Evolutionary conservation across 2,329 filamentous ascomycete genomes (phyloP).

Genomic region (Ophiocordyceps robertsii): DNA sequence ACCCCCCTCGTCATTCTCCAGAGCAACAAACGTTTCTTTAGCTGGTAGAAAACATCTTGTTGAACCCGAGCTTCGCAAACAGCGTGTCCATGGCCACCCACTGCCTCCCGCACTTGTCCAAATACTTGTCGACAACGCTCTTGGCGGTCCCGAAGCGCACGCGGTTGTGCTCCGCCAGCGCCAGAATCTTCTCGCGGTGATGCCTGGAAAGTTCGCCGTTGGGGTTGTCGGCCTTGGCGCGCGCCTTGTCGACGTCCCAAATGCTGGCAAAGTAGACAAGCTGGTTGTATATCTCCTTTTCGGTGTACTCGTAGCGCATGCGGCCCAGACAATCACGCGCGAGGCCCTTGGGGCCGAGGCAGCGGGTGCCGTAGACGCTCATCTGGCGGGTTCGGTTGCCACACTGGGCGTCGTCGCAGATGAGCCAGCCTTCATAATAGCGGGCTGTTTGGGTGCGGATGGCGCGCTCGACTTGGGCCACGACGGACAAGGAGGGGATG

Average conservation of each 20-base stretch:
- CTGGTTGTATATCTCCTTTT: conserved; percentile 92
- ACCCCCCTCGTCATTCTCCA: not conserved
- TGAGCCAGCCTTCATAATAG: conserved; percentile 88
- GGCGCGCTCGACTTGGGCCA: conserved; percentile 77
- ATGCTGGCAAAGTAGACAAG: conserved; percentile 73
- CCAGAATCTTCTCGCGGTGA: conserved; percentile 51
- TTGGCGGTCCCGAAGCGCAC: conserved; percentile 64
- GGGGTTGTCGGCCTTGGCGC: conserved; percentile 32
- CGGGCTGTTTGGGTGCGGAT: conserved; percentile 64
- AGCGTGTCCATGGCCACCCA: conserved; percentile 91
- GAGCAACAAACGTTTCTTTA: not conserved
- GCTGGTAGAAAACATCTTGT: conserved; percentile 9
- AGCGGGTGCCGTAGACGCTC: conserved; percentile 82
- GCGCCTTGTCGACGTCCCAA: conserved; percentile 82
- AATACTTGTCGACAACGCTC: conserved; percentile 65
- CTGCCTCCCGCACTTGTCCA: conserved; percentile 80
- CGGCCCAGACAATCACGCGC: conserved; percentile 72
- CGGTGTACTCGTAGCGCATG: conserved; percentile 78
- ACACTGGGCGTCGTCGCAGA: conserved; percentile 82
- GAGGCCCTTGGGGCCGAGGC: conserved; percentile 74
- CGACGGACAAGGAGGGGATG: conserved; percentile 58
- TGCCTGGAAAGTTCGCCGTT: conserved; percentile 34
- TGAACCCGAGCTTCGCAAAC: conserved; percentile 56
- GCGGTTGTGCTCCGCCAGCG: conserved; percentile 72
- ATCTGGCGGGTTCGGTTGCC: conserved; percentile 81